Percentiles rank a stretch among this genome's conserved stretches.
Evolutionary conservation across 306 rosid genomes (phyloP).

Genomic region (Hylodesmum podocarpum): DNA sequence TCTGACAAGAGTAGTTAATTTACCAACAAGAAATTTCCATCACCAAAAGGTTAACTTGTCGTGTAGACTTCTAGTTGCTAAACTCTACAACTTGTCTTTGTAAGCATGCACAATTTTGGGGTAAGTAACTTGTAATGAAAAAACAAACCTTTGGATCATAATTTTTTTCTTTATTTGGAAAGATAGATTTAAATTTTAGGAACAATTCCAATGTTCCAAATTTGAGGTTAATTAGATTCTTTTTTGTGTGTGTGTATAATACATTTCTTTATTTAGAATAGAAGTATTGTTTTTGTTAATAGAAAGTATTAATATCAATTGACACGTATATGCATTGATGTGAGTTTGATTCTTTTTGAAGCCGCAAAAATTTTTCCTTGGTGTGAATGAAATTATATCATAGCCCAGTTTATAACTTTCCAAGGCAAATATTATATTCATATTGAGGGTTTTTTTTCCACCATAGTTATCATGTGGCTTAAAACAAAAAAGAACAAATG

Average conservation of each 20-base stretch:
- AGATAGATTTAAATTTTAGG: background rate
- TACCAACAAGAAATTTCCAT: background rate
- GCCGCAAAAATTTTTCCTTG: too few species aligned
- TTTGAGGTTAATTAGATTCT: too few species aligned
- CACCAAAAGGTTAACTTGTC: background rate
- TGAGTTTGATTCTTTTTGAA: too few species aligned
- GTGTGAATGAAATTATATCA: too few species aligned
- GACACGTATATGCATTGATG: too few species aligned
- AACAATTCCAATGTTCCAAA: background rate
- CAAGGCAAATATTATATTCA: background rate
- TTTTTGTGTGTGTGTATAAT: too few species aligned
- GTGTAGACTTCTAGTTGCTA: background rate
- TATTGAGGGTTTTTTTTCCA: background rate
- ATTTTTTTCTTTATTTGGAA: background rate
- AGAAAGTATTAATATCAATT: background rate
- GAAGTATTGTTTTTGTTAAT: background rate
- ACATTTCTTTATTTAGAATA: background rate
- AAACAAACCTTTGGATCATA: background rate
- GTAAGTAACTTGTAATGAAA: background rate
- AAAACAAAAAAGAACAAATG: background rate
- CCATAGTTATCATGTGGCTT: background rate
- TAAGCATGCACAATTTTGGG: background rate
- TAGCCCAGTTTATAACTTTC: background rate
- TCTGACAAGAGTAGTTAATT: slow-evolving; percentile 23
- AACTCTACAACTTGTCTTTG: background rate